These are phyloP conservation scores for Botryotinia calthae DNA, from an alignment of 2,329 filamentous ascomycete genomes.

Conservation along the genomic window DNA sequence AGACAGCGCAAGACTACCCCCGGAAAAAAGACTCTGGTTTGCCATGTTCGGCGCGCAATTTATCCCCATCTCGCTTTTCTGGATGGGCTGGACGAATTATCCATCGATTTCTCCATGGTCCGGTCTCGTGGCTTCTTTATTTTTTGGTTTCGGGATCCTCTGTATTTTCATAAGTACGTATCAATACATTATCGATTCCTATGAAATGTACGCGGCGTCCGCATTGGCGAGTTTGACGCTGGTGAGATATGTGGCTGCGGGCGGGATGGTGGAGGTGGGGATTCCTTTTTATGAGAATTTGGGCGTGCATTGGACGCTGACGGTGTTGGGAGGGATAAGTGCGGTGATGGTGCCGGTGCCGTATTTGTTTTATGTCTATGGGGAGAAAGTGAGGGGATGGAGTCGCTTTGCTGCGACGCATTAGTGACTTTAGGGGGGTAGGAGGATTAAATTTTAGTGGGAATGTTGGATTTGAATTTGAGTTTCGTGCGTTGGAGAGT, in stretches of 20 bases:
- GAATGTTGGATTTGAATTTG: neutral
- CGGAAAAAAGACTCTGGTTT: neutral
- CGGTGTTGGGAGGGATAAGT: neutral
- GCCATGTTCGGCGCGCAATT: neutral
- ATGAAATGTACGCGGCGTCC: neutral
- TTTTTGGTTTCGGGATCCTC: neutral
- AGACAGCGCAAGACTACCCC: neutral
- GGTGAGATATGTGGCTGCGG: neutral
- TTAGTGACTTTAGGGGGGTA: neutral
- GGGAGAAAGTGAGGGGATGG: neutral
- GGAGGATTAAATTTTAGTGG: neutral
- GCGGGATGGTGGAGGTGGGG: neutral
- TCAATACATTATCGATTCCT: neutral
- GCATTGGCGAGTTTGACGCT: neutral
- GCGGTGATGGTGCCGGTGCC: neutral
- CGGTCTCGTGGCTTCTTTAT: neutral
- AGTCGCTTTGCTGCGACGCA: neutral
- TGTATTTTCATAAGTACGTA: neutral
- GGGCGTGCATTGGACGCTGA: neutral
- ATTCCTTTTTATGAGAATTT: neutral
- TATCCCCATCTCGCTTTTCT: neutral
- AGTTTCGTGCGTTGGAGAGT: neutral
- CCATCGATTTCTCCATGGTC: neutral
- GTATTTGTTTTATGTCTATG: neutral
- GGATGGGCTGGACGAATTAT: neutral